Evolutionary conservation across 176 grass and related monocot species (phyloP), one percentile per base, ranked within the genome.

Genomic region (Thalia dealbata): DNA sequence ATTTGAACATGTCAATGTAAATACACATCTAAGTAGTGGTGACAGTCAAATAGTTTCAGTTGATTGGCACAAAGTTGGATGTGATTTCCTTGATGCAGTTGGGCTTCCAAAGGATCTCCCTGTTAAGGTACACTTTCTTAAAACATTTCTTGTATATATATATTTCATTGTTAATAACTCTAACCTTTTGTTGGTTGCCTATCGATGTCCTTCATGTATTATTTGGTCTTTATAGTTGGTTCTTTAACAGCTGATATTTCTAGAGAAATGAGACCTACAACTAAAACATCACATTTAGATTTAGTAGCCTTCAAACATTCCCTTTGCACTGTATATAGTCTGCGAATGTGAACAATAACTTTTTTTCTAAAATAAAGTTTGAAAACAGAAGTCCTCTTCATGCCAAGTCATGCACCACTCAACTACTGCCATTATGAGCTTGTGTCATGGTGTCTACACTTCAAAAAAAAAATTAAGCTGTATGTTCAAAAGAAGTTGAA

Each of bases 21-120:
- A 46, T 63, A 64, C 18, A 10, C 16, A 61, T 23, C 24, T 50
- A 12, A 75, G 43, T 14, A 75, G n/a, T 6, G 61, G 52, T 45
- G 59, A 63, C 3, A 11, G 21, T 27, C 23, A 27, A 26, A 35
- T 18, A 18, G 23, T 62, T 61, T 45, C 73, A 75, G 62, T 62
- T 75, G 73, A 75, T 26, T 75, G 73, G 73, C 58, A 62, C 41
- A 10, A 62, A 63, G 55, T 75, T 75, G 58, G 73, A n/a, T 27
- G 23, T 62, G 42, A 45, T 44, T 75, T 75, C 25, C 73, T 75
- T 46, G 58, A 50, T 18, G 27, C 58, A 63, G 42, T 64, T 44
- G 73, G 56, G 25, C 58, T 75, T 41, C 35, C 35, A 12, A 75
- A 75, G 59, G 18, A 75, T 62, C n/a, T 75, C 35, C 38, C 56